A percentile compares a stretch with the other conserved stretches of the same genome.
These are phyloP conservation scores for Fragilaria crotonensis DNA, from an alignment of 108 stramenopile genomes.

Conservation along the genomic window DNA sequence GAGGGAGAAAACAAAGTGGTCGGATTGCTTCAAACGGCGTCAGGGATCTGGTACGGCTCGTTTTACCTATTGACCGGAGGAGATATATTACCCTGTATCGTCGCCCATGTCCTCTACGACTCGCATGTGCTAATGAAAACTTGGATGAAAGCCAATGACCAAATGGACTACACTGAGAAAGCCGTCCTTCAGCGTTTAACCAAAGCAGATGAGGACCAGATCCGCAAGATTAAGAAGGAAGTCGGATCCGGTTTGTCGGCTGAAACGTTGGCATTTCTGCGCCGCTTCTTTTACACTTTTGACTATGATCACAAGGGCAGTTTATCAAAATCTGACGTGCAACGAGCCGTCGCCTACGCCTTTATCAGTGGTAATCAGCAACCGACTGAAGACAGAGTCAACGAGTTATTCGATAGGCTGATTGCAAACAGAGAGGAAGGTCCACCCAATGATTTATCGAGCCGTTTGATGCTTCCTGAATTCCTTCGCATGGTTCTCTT, in stretches of 20 bases:
- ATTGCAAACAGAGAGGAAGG: neutral
- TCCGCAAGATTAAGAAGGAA: conserved; percentile 13
- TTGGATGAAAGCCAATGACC: conserved; percentile 38
- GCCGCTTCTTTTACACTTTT: conserved; percentile 50
- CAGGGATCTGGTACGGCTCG: conserved; percentile 38
- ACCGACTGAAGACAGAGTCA: neutral
- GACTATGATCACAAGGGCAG: conserved; percentile 33
- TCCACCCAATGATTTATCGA: neutral
- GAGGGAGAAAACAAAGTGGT: conserved; percentile 33
- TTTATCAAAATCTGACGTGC: conserved; percentile 28
- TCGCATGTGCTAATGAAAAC: conserved; percentile 32
- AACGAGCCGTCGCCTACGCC: conserved; percentile 37
- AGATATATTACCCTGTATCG: conserved; percentile 35
- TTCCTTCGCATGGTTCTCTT: neutral
- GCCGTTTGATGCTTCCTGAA: neutral
- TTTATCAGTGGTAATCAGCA: conserved; percentile 21
- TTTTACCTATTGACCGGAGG: conserved; percentile 32
- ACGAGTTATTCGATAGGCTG: conserved; percentile 4
- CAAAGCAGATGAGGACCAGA: conserved; percentile 3
- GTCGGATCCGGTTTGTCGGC: conserved; percentile 17
- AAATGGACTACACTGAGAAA: conserved; percentile 47
- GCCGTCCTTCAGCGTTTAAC: neutral
- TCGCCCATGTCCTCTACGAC: conserved; percentile 38
- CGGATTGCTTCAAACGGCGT: conserved; percentile 19
- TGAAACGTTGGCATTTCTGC: conserved; percentile 23